A percentile compares a stretch with the other conserved stretches of the same genome.
These are phyloP conservation scores for Pythium guiyangense DNA, from an alignment of 352 stramenopile species.

Conservation along the genomic window DNA sequence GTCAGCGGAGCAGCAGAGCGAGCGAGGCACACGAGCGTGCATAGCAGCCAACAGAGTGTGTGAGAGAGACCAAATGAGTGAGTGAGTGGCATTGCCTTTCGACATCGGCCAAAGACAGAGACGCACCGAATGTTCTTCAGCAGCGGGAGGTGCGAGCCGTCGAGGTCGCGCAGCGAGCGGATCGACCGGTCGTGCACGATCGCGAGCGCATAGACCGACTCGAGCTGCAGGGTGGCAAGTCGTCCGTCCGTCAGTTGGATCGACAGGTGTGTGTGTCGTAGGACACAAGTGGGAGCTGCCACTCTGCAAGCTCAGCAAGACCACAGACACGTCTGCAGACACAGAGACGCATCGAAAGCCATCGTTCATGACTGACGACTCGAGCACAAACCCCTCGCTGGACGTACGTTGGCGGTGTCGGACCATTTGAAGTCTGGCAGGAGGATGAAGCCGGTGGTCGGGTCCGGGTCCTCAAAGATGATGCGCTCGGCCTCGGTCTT, in stretches of 20 bases:
- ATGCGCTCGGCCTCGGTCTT: no score
- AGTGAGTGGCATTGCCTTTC: neutral
- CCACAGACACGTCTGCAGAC: no score
- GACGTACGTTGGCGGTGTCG: slow-evolving; percentile 51
- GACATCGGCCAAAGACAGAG: no score
- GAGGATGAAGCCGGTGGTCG: slow-evolving; percentile 65
- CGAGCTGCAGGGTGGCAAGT: slow-evolving; percentile 30
- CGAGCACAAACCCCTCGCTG: neutral
- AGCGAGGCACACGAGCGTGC: neutral
- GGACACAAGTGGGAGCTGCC: no score
- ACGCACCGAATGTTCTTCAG: slow-evolving; percentile 69
- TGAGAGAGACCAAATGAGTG: neutral
- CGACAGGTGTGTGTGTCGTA: neutral
- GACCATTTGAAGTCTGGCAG: slow-evolving; percentile 86
- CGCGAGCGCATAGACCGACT: slow-evolving; percentile 78
- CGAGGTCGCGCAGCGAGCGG: slow-evolving; percentile 73
- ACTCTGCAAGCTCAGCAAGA: no score
- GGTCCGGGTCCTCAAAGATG: slow-evolving; percentile 65
- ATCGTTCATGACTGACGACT: no score
- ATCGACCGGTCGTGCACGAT: slow-evolving; percentile 80
- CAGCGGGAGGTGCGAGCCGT: slow-evolving; percentile 50
- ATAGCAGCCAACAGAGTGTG: neutral
- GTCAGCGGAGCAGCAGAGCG: no score
- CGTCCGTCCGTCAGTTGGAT: no score
- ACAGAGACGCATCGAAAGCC: no score